Evolutionary conservation across 2,329 filamentous ascomycete genomes (phyloP).

Genomic region (Diaporthe humulicola): DNA sequence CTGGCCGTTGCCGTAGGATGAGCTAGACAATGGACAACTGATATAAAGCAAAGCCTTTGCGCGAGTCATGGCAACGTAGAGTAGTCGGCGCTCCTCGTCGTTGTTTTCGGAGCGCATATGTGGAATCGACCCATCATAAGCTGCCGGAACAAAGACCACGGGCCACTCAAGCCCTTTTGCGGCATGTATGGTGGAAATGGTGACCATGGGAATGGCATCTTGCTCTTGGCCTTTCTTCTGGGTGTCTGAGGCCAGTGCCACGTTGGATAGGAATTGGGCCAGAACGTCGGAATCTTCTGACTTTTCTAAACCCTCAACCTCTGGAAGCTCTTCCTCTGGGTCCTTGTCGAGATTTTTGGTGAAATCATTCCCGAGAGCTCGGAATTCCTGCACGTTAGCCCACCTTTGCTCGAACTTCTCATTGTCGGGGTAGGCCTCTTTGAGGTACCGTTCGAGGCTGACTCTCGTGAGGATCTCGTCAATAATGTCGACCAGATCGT

Average conservation of each 20-base stretch:
- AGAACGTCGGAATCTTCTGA: slow-evolving; percentile 73
- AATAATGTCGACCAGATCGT: slow-evolving; percentile 62
- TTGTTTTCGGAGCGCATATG: slow-evolving; percentile 87
- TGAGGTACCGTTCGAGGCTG: slow-evolving; percentile 80
- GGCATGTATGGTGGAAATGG: slow-evolving; percentile 95
- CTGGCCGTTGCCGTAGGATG: slow-evolving; percentile 64
- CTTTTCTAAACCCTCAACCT: slow-evolving; percentile 80
- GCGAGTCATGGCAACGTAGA: slow-evolving; percentile 98
- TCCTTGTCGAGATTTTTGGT: slow-evolving; percentile 56
- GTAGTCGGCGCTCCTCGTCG: slow-evolving; percentile 87
- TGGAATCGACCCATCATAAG: slow-evolving; percentile 91
- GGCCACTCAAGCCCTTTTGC: slow-evolving; percentile 98
- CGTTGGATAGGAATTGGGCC: slow-evolving; percentile 88
- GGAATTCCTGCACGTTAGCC: slow-evolving; percentile 92
- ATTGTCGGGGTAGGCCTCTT: slow-evolving; percentile 76
- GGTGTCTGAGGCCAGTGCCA: slow-evolving; percentile 85
- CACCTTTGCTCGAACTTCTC: slow-evolving; percentile 84
- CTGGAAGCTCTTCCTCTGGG: slow-evolving; percentile 71
- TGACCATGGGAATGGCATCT: slow-evolving; percentile 75
- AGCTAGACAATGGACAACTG: slow-evolving; percentile 80
- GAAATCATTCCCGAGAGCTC: slow-evolving; percentile 83
- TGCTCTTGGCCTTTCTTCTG: slow-evolving; percentile 73
- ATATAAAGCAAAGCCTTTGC: slow-evolving; percentile 89
- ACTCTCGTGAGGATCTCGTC: slow-evolving; percentile 73
- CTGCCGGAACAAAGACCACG: slow-evolving; percentile 90